phyloP scores from a whole-genome alignment of 2,329 filamentous ascomycete species.

The Colletotrichum sp. region DNA sequence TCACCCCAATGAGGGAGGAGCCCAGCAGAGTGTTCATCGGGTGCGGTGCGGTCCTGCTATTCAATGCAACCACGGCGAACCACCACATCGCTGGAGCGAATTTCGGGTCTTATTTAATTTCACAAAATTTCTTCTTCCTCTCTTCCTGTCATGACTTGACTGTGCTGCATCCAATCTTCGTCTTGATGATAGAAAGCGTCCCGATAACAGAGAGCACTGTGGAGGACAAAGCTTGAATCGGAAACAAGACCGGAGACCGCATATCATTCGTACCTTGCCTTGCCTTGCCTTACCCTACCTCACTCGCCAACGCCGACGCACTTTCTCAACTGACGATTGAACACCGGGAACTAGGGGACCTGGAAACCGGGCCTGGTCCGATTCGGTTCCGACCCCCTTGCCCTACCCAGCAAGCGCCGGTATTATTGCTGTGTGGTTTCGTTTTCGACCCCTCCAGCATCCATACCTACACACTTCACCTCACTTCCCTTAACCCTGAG shows the following conservation, averaged over 20 bases:
- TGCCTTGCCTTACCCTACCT: not conserved
- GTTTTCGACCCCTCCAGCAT: not conserved
- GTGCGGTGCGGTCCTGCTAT: slow-evolving; percentile 8
- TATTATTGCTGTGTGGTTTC: not conserved
- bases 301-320: not conserved
- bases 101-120: not conserved
- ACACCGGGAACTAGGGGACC: not conserved
- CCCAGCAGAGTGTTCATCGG: not conserved
- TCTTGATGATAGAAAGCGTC: not conserved
- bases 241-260: slow-evolving; percentile 9
- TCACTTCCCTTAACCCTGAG: not conserved
- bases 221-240: not conserved
- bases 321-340: not conserved
- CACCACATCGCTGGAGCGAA: not conserved
- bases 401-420: not conserved
- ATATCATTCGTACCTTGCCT: not conserved
- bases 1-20: slow-evolving; percentile 20
- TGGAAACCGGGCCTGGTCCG: not conserved
- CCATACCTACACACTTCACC: not conserved
- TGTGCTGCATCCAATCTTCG: not conserved
- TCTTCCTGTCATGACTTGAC: not conserved
- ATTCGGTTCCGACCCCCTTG: not conserved
- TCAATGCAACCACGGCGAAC: not conserved
- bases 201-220: not conserved
- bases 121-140: not conserved